Conservation (phyloP, 2,329 filamentous ascomycete genomes). For the Ophiostoma ulmi region DNA sequence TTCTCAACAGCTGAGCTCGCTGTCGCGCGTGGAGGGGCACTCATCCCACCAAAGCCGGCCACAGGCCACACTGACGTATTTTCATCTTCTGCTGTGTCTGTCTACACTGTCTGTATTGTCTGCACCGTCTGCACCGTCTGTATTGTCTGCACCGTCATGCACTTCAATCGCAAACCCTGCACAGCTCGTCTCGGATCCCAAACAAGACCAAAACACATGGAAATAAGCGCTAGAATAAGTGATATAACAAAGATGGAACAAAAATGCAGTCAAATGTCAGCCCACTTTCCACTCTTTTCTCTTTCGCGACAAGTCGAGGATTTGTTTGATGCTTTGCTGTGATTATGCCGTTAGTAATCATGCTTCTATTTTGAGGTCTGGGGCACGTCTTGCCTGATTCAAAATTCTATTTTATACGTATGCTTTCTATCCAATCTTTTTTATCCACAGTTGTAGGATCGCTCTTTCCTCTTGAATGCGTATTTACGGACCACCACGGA, state of each 20-base stretch:
- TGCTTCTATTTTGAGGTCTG: neutral
- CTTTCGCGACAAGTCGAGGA: neutral
- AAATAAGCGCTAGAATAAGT: neutral
- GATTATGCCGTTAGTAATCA: slow-evolving; percentile 12
- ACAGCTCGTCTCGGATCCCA: slow-evolving; percentile 13
- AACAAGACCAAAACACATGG: slow-evolving; percentile 8
- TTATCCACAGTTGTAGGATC: neutral
- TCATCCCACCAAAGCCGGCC: neutral
- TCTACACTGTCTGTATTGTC: neutral
- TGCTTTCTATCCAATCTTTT: neutral
- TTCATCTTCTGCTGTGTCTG: neutral
- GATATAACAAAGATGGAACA: neutral
- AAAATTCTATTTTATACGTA: neutral
- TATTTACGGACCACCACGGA: slow-evolving; percentile 1
- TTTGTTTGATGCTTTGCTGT: neutral
- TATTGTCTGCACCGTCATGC: neutral
- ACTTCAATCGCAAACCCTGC: neutral
- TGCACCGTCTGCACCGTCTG: neutral
- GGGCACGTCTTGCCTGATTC: neutral
- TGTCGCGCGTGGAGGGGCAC: neutral
- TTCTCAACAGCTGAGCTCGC: slow-evolving; percentile 11
- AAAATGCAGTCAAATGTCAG: neutral
- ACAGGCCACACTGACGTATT: slow-evolving; percentile 3
- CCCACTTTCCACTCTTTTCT: slow-evolving; percentile 6
- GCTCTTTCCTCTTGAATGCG: neutral